Base-by-base conservation (phyloP, 2,329 filamentous ascomycete genomes). In the Diaporthe vexans region DNA sequence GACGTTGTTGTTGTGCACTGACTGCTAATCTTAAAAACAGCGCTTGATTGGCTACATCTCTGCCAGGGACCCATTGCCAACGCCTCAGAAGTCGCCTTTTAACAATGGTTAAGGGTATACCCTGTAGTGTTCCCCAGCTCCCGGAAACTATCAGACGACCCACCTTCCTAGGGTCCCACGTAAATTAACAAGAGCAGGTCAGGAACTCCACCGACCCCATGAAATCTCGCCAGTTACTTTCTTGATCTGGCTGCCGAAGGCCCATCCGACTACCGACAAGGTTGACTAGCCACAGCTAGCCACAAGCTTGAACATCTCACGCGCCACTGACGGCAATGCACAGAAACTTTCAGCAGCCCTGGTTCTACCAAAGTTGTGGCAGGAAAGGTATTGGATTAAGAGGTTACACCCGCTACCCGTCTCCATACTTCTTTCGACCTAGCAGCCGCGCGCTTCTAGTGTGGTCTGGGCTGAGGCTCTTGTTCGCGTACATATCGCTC, bases 191-290 rank as follows among this genome's bases (percentile, higher is more conserved):
- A 67, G 21, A 24, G 63, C 46, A 52, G 63, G 52, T 67, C 63
- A 67, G 63, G 63, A 67, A 48, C 29, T 37, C 63, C 46, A 52
- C 46, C 21, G 37, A 67, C 63, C 63, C 63, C 63, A 67, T 67
- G 63, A 37, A 67, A 52, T 67, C 46, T 67, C 63, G 46, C 63
- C 63, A 52, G 33, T 29, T 52, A 52, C 29, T n/a, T 67, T 52
- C 29, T 67, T 33, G 63, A 67, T 52, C 46, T 33, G 46, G 33
- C 2, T 29, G 17, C 33, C 43, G 63, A 67, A 37, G 63, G 29
- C 15, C 46, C 46, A 37, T 51, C 63, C 13, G 46, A 13, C 26
- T 37, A 9, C 35, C 63, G 33, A 37, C 21, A 52, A 11, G 1
- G 24, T 67, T 67, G 46, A 37, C 46, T 26, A 48, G 63, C 37